Percentiles rank a stretch among this genome's conserved stretches.
Conservation (phyloP, 2,329 filamentous ascomycete genomes). For the Pestalotiopsis sp. region DNA sequence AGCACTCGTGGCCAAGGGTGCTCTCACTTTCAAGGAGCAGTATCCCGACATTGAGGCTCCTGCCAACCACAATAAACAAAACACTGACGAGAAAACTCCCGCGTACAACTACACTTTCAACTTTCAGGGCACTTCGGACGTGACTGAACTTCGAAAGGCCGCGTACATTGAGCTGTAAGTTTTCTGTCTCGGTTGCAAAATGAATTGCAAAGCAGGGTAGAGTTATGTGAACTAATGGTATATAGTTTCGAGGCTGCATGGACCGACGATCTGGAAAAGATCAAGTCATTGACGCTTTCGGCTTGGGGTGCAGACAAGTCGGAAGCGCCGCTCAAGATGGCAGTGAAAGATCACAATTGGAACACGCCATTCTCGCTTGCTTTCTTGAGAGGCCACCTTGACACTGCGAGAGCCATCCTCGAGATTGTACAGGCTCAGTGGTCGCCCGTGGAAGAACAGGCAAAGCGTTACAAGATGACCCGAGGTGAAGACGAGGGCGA, state of each 20-base stretch:
- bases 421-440: conserved; percentile 74
- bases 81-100: background rate
- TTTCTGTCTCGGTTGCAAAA: background rate
- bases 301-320: conserved; percentile 57
- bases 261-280: conserved; percentile 65
- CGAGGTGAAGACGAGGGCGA: conserved; percentile 36
- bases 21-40: conserved; percentile 68
- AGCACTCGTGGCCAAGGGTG: conserved; percentile 57
- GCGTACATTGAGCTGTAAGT: conserved; percentile 68
- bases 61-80: background rate
- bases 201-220: background rate
- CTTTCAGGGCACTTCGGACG: conserved; percentile 57
- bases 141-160: conserved; percentile 54
- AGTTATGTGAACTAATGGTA: conserved; percentile 15
- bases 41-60: conserved; percentile 52
- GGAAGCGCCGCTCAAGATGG: conserved; percentile 65
- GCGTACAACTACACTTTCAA: conserved; percentile 52
- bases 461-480: conserved; percentile 51
- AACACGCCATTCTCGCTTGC: conserved; percentile 71
- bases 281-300: conserved; percentile 66
- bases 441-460: conserved; percentile 54
- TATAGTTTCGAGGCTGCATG: conserved; percentile 73
- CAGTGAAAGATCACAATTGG: conserved; percentile 52
- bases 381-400: conserved; percentile 65
- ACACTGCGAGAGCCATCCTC: conserved; percentile 66